These are phyloP conservation scores for Casuarina glauca DNA, from an alignment of 306 rosid genomes.

Conservation along the genomic window DNA sequence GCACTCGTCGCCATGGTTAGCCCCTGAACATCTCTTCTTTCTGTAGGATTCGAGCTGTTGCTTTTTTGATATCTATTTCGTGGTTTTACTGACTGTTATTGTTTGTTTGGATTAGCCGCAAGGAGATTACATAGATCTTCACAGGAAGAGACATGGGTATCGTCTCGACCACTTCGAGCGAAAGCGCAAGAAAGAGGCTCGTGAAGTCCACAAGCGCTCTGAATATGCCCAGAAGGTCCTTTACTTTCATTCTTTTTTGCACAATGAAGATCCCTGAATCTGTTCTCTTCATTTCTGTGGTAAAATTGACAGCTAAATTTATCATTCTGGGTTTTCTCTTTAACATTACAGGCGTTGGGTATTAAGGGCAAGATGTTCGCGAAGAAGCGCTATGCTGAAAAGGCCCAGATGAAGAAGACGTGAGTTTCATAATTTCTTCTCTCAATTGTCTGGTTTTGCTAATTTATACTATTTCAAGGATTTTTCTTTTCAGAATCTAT, in stretches of 20 bases:
- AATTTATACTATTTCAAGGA: neutral
- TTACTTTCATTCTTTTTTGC: neutral
- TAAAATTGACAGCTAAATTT: neutral
- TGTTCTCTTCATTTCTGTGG: neutral
- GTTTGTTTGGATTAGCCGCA: constrained; percentile 59
- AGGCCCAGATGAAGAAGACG: constrained; percentile 90
- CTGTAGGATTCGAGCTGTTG: neutral
- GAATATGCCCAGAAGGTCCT: constrained; percentile 75
- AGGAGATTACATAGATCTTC: constrained; percentile 96
- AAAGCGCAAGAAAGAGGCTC: constrained; percentile 90
- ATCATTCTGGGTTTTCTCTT: constrained; percentile 4
- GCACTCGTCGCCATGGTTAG: constrained; percentile 32
- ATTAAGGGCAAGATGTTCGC: constrained; percentile 81
- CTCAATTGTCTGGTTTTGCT: neutral
- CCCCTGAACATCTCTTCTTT: neutral
- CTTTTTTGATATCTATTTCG: neutral
- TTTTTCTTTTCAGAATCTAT: neutral
- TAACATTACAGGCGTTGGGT: constrained; percentile 61
- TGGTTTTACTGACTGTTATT: constrained; percentile 4
- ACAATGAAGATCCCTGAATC: neutral
- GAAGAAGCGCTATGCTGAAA: constrained; percentile 83
- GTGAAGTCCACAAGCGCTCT: constrained; percentile 78
- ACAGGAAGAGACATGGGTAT: constrained; percentile 80
- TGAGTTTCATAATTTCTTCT: constrained; percentile 34
- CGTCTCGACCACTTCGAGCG: constrained; percentile 88